Base-by-base conservation (phyloP, 768 basidiomycete species). In the Panus rudis region DNA sequence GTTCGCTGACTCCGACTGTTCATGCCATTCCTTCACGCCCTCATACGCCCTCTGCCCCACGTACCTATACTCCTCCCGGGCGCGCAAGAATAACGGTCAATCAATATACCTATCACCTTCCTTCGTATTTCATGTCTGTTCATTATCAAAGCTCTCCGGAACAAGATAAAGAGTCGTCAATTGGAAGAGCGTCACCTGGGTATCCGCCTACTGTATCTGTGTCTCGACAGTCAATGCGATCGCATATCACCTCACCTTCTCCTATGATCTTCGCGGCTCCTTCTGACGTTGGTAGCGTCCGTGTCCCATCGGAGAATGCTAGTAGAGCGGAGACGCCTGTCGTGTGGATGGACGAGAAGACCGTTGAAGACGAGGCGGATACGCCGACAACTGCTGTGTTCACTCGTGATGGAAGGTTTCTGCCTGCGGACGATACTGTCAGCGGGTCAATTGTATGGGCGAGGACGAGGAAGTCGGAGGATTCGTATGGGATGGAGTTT, bases 181-280 rank as follows among this genome's bases (percentile, higher is more conserved):
- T n/a, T n/a, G n/a, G n/a, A n/a, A n/a, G n/a, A n/a, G n/a, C n/a
- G n/a, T n/a, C n/a, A n/a, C n/a, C n/a, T n/a, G n/a, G n/a, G n/a
- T n/a, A n/a, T n/a, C n/a, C n/a, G n/a, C n/a, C n/a, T n/a, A n/a
- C n/a, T n/a, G n/a, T n/a, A n/a, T n/a, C n/a, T n/a, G n/a, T n/a
- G n/a, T n/a, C n/a, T n/a, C n/a, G n/a, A n/a, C n/a, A n/a, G n/a
- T n/a, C n/a, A n/a, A n/a, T n/a, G 7, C 8, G 33, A 8, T 35
- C 33, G n/a, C 23, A 39, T 46, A 30, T 21, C 48, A 37, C 43
- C 19, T 47, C 53, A 13, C 58, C 58, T 4, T 57, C 58, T 6
- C 55, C 58, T 2, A 52, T 57, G 41, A 42, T 54, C 6, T 59
- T 59, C 45, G 41, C 53, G n/a, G 30, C 45, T 23, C 52, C 52